Evolutionary conservation across 352 stramenopile genomes (phyloP).

Genomic region (Globisporangium radiosum): DNA sequence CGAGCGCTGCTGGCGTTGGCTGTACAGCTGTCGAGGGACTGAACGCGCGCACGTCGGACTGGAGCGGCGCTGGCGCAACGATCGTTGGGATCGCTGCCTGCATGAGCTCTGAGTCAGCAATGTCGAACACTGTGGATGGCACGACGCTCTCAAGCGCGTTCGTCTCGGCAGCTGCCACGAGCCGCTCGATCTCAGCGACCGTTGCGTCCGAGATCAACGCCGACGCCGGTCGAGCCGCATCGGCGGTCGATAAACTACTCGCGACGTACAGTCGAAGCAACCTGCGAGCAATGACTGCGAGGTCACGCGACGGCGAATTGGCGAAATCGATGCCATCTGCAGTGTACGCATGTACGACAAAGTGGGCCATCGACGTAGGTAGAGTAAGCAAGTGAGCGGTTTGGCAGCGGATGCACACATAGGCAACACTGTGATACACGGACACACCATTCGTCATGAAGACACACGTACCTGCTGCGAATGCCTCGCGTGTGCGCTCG

Average conservation of each 20-base stretch:
- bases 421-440: neutral
- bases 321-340: neutral
- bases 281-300: slow-evolving; percentile 12
- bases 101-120: slow-evolving; percentile 46
- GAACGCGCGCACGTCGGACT: slow-evolving; percentile 2
- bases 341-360: neutral
- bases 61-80: neutral
- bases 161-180: slow-evolving; percentile 8
- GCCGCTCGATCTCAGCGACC: slow-evolving; percentile 23
- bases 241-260: neutral
- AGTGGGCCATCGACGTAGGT: neutral
- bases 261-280: slow-evolving; percentile 19
- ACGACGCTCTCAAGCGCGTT: slow-evolving; percentile 6
- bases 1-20: neutral
- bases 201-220: slow-evolving; percentile 17
- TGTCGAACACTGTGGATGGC: slow-evolving; percentile 37
- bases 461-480: slow-evolving; percentile 1
- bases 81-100: slow-evolving; percentile 17
- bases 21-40: neutral
- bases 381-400: neutral
- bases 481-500: slow-evolving; percentile 11
- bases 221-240: neutral
- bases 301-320: neutral
- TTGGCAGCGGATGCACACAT: neutral
- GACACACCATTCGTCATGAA: no score